These are phyloP conservation scores for Moniliella sp. DNA, from an alignment of 1,284 basidiomycete genomes.

Conservation along the genomic window DNA sequence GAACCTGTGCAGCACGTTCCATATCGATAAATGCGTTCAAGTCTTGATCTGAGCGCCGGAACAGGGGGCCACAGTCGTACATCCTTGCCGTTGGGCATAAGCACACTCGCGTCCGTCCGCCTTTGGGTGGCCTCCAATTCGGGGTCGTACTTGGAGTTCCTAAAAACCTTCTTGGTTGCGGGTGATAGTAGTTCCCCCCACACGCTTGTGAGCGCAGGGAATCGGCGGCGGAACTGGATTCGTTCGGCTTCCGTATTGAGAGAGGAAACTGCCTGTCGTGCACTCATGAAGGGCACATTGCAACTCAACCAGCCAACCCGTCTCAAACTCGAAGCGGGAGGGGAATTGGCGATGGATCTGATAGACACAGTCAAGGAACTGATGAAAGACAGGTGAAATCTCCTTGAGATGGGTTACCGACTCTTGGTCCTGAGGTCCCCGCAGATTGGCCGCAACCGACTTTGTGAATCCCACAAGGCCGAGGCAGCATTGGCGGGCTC, in stretches of 20 bases:
- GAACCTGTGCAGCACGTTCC: too few relatives aligned
- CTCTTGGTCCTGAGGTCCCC: slow-evolving; percentile 49
- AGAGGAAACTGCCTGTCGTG: slow-evolving; percentile 84
- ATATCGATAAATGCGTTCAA: slow-evolving; percentile 3
- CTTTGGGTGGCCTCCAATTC: slow-evolving; percentile 45
- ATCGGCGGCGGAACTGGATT: slow-evolving; percentile 5
- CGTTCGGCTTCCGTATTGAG: slow-evolving; percentile 45
- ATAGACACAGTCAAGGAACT: slow-evolving; percentile 80
- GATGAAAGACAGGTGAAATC: slow-evolving; percentile 87
- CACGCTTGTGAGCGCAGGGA: slow-evolving; percentile 41
- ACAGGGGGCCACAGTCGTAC: slow-evolving; percentile 5
- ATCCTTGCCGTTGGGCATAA: slow-evolving; percentile 11
- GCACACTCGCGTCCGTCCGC: slow-evolving; percentile 24
- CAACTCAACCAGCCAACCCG: slow-evolving; percentile 57
- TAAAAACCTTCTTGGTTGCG: slow-evolving; percentile 35
- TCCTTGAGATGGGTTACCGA: slow-evolving; percentile 62
- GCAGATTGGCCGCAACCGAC: slow-evolving; percentile 39
- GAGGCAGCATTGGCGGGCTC: slow-evolving; percentile 13
- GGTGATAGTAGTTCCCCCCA: slow-evolving; percentile 41
- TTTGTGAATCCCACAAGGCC: slow-evolving; percentile 31
- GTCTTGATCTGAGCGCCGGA: slow-evolving; percentile 3
- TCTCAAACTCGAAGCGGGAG: slow-evolving; percentile 82
- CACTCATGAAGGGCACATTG: slow-evolving; percentile 77
- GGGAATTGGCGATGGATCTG: slow-evolving; percentile 82
- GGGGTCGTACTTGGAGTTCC: slow-evolving; percentile 52